A percentile compares a stretch with the other conserved stretches of the same genome.
Evolutionary conservation across 2,329 filamentous ascomycete species (phyloP).

Genomic region (Dactylonectria macrodidyma): DNA sequence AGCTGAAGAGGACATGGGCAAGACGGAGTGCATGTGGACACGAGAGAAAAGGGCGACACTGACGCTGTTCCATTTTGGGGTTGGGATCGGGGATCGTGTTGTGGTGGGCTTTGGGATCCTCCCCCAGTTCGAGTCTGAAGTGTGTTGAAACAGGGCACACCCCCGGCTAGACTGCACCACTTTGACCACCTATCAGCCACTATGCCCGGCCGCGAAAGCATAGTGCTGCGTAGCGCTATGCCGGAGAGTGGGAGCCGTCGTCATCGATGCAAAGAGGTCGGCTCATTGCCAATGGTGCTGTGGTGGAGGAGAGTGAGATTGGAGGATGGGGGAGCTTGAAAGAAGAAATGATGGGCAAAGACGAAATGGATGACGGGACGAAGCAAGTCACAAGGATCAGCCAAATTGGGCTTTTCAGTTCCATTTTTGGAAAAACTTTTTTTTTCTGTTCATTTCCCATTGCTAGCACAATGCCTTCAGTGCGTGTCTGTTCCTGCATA

Average conservation of each 20-base stretch:
- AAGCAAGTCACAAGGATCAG: background rate
- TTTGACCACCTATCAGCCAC: background rate
- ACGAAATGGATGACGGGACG: background rate
- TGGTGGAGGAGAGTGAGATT: constrained; percentile 1
- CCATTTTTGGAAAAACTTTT: background rate
- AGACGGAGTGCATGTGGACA: constrained; percentile 3
- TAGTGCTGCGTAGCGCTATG: background rate
- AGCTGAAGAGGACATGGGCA: background rate
- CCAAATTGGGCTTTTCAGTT: background rate
- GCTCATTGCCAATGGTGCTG: background rate
- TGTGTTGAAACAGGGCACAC: constrained; percentile 19
- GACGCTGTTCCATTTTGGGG: constrained; percentile 21
- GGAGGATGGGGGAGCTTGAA: constrained; percentile 2
- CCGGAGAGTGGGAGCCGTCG: constrained; percentile 11
- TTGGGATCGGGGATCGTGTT: constrained; percentile 23
- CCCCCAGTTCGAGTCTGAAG: constrained; percentile 11
- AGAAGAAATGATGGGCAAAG: background rate
- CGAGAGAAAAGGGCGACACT: constrained; percentile 20
- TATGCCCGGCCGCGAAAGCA: background rate
- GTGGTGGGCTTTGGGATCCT: constrained; percentile 15
- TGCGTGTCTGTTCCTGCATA: constrained; percentile 7
- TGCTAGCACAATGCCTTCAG: background rate
- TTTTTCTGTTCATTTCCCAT: background rate
- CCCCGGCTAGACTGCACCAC: constrained; percentile 9
- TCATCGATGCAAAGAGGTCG: constrained; percentile 16